Evolutionary conservation across 495 filamentous ascomycete genomes (phyloP), one percentile per base, ranked within the genome.

Genomic region (Elaphomyces granulatus): DNA sequence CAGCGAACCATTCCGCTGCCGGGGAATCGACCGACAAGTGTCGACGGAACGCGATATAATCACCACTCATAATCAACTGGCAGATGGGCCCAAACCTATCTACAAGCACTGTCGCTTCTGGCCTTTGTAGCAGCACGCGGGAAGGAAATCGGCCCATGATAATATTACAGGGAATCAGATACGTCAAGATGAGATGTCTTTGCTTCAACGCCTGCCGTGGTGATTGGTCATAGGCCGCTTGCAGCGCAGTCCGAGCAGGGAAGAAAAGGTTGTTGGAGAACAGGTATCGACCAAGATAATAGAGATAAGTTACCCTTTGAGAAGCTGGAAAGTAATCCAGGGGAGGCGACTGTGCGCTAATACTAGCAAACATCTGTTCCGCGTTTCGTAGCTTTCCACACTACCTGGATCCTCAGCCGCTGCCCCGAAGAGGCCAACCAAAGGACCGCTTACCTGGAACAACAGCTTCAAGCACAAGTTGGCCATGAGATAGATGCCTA

Each of bases 261-360:
- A 73, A 75, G 59, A 83, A 94, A 48, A 93, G 78, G 32, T 71
- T 79, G 44, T 83, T 84, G 40, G 78, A 74, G 51, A 94, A 87
- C 43, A 81, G 70, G 51, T 87, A 94, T 30, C 87, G 80, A 20
- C 88, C 88, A 14, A 94, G 80, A 52, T 94, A 95, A 60, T 94
- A 95, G 4, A 94, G 76, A 54, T 87, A 96, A 15, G 88, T 87
- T 19, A 92, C 83, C 31, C 84, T 74, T 42, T 95, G 83, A 8
- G 83, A 72, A n/a, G 84, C 83, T 12, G 88, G 83, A 52, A 87
- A 94, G 32, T 80, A 64, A 2, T 67, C 63, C 12, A 93, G 66
- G 0, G 83, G 82, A 3, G 87, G 83, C 1, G 83, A 85, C 45
- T 80, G 77, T 26, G 83, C 76, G 45, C 74, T 78, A 50, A 96